Percentiles rank a stretch among this genome's conserved stretches.
Conservation (phyloP, 2,329 filamentous ascomycete genomes). For the Westerdykella aurantiaca region DNA sequence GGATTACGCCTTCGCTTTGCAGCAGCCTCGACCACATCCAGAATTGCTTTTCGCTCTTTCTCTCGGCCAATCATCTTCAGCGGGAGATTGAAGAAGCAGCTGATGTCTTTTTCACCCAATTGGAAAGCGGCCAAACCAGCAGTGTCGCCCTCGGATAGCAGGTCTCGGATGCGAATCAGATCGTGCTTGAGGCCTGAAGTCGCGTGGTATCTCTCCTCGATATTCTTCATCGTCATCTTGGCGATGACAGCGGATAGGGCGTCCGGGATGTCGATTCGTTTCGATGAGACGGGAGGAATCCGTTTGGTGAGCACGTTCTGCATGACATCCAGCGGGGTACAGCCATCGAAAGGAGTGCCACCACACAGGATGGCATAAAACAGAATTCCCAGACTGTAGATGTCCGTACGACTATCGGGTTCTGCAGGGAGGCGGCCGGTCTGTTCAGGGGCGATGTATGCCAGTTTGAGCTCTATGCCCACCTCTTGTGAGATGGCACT, state of each 20-base stretch:
- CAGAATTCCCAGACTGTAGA: constrained; percentile 83
- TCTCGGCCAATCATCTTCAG: constrained; percentile 73
- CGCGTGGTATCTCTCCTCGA: constrained; percentile 83
- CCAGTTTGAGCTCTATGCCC: constrained; percentile 80
- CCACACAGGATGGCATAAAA: constrained; percentile 74
- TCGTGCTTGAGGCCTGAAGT: constrained; percentile 81
- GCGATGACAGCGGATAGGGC: constrained; percentile 77
- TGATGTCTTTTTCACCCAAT: constrained; percentile 79
- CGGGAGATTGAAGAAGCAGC: constrained; percentile 85
- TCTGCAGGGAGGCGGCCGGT: constrained; percentile 89
- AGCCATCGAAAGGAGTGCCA: constrained; percentile 71
- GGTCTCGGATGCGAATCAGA: constrained; percentile 64
- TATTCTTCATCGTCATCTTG: constrained; percentile 86
- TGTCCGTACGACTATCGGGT: constrained; percentile 80
- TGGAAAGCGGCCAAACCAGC: constrained; percentile 66
- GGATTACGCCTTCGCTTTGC: constrained; percentile 55
- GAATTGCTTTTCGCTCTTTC: constrained; percentile 63
- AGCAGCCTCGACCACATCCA: constrained; percentile 67
- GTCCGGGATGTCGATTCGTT: constrained; percentile 78
- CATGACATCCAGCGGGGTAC: constrained; percentile 80
- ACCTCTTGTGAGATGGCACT: constrained; percentile 73
- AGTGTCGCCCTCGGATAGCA: constrained; percentile 69
- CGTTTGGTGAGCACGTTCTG: constrained; percentile 79
- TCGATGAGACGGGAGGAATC: constrained; percentile 68
- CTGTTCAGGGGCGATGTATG: constrained; percentile 91